Evolutionary conservation across 805 yeast species (phyloP), one percentile per base, ranked within the genome.

Genomic region (Pichia sporocuriosa): DNA sequence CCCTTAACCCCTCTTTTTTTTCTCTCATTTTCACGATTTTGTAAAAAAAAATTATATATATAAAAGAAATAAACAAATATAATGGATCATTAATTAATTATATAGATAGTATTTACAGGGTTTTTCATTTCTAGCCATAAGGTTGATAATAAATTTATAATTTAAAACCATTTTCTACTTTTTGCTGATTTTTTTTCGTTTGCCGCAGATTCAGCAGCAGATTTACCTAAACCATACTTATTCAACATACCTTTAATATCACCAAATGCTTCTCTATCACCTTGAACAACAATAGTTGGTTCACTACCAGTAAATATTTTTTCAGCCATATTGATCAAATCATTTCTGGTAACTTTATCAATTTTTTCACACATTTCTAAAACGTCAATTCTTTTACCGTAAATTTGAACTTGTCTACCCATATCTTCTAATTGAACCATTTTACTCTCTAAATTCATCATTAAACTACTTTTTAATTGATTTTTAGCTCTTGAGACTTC

Each of bases 371-470:
- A 81, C 95, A 90, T 88, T 54, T 88, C 95, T 26, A 69, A 66
- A 8, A 87, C 81, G 12, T 84, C 77, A 8, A 89, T 74, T 49
- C 84, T 76, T 50, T 73, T 74, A 32, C 87, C 86, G 57, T 84
- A 87, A 35, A 85, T 77, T 62, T 85, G 95, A 21, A 93, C 78
- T 62, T 93, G 98, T 62, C 97, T 78, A 12, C 97, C 97, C 64
- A 89, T 70, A 56, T 93, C 98, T 63, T 93, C 98, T 42, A 93
- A 68, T 56, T 86, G 89, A n/a, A 94, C 94, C 70, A 90, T 73
- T 58, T 84, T 87, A 49, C 93, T 81, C 62, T 93, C 98, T 35
- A 89, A 72, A 55, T 89, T 90, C 96, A 90, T 90, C 59, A 90
- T 70, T 45, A 93, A 67, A 7, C 95, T 83, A 4, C 93, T 80